A percentile compares a stretch with the other conserved stretches of the same genome.
These are phyloP conservation scores for Globisporangium parvum DNA, from an alignment of 352 stramenopile genomes.

Conservation along the genomic window DNA sequence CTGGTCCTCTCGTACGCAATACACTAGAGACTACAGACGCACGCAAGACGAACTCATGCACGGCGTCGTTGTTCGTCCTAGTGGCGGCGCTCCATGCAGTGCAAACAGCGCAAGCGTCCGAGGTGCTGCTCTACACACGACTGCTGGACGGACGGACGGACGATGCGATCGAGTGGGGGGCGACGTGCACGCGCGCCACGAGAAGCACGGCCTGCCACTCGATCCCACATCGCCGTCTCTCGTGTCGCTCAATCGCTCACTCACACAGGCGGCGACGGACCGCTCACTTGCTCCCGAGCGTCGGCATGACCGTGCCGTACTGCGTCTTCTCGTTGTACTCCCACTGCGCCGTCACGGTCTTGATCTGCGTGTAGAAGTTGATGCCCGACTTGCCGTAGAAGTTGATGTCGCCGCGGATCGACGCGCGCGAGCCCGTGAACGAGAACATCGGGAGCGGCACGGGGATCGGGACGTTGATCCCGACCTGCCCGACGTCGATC, in stretches of 20 bases:
- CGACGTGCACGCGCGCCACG: too few species aligned
- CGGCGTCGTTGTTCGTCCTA: too few species aligned
- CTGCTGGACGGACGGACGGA: too few species aligned
- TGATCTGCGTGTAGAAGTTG: conserved; percentile 97
- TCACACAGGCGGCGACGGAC: background rate
- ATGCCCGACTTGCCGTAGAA: conserved; percentile 97
- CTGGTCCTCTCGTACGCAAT: too few species aligned
- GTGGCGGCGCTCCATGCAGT: too few species aligned
- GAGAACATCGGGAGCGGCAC: conserved; percentile 97
- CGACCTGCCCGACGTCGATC: conserved; percentile 95
- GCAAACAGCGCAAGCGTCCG: too few species aligned
- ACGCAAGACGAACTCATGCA: too few species aligned
- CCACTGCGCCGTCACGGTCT: conserved; percentile 97
- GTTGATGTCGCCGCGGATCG: conserved; percentile 95
- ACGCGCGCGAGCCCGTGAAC: conserved; percentile 94
- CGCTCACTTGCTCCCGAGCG: conserved; percentile 59
- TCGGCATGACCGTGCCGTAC: conserved; percentile 92
- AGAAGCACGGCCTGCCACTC: too few species aligned
- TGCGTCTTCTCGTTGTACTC: conserved; percentile 87
- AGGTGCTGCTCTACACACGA: too few species aligned
- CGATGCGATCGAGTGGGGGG: too few species aligned
- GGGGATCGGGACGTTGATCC: conserved; percentile 96
- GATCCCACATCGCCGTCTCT: background rate
- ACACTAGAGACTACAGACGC: too few species aligned
- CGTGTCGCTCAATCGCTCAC: conserved; percentile 1